phyloP scores from a whole-genome alignment of 169 alveolate genomes.

The Plasmodium coatneyi region DNA sequence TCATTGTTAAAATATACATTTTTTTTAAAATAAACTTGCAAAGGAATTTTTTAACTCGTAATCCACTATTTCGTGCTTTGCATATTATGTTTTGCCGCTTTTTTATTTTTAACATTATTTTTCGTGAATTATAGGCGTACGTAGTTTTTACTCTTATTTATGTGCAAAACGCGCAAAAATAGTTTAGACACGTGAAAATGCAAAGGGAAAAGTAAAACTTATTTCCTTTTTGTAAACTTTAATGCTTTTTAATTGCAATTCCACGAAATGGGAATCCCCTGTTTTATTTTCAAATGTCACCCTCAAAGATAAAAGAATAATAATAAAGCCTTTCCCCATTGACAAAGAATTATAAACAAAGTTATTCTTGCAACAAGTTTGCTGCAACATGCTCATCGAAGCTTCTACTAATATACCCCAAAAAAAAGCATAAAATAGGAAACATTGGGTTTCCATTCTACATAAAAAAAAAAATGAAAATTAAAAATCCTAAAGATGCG shows the following conservation, averaged over 20 bases:
- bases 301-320: not conserved
- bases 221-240: not conserved
- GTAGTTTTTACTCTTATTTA: not conserved
- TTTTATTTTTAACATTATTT: not conserved
- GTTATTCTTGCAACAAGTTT: not conserved
- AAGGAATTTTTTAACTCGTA: not conserved
- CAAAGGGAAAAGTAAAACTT: not conserved
- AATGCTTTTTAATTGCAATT: not conserved
- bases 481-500: not conserved
- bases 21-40: not conserved
- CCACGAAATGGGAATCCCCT: not conserved
- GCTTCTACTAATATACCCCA: not conserved
- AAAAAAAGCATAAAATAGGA: conserved; percentile 1
- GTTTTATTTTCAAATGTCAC: not conserved
- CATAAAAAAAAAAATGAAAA: not conserved
- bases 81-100: not conserved
- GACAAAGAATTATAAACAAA: not conserved
- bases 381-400: not conserved
- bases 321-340: not conserved
- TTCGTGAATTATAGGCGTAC: not conserved
- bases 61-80: not conserved
- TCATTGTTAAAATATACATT: not conserved
- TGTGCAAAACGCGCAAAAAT: not conserved
- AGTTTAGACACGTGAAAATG: not conserved
- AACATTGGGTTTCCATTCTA: not conserved